Conservation (phyloP, 257 asterid genomes). For the Capsicum chinense region DNA sequence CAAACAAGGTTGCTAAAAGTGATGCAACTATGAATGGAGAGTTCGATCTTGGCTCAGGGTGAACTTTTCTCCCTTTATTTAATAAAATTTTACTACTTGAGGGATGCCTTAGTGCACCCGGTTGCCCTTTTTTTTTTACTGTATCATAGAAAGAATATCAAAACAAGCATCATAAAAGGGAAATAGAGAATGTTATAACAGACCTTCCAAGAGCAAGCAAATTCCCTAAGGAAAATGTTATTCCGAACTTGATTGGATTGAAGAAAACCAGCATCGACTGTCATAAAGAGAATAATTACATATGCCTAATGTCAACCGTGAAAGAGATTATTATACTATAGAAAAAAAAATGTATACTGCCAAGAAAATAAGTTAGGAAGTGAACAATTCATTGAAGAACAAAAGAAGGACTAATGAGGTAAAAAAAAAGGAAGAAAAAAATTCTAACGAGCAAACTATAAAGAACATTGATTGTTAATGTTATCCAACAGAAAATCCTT, state of each 20-base stretch:
- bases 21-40: not conserved
- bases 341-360: not conserved
- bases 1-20: not conserved
- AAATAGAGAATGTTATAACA: constrained; percentile 27
- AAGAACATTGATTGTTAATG: not conserved
- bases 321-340: not conserved
- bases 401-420: constrained; percentile 10
- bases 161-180: not conserved
- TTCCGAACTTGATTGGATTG: constrained; percentile 95
- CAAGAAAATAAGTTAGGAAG: constrained; percentile 11
- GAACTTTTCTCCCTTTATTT: not conserved
- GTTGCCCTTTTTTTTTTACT: no score
- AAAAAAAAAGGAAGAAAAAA: not conserved
- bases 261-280: constrained; percentile 99
- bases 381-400: constrained; percentile 13
- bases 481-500: constrained; percentile 19
- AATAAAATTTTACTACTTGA: not conserved
- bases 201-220: constrained; percentile 99
- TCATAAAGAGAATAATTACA: constrained; percentile 30
- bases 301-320: not conserved
- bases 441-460: not conserved
- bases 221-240: constrained; percentile 94
- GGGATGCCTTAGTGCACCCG: no score
- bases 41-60: not conserved
- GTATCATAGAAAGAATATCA: not conserved